phyloP scores from a whole-genome alignment of 352 stramenopile species.

The Phytophthora multivora region DNA sequence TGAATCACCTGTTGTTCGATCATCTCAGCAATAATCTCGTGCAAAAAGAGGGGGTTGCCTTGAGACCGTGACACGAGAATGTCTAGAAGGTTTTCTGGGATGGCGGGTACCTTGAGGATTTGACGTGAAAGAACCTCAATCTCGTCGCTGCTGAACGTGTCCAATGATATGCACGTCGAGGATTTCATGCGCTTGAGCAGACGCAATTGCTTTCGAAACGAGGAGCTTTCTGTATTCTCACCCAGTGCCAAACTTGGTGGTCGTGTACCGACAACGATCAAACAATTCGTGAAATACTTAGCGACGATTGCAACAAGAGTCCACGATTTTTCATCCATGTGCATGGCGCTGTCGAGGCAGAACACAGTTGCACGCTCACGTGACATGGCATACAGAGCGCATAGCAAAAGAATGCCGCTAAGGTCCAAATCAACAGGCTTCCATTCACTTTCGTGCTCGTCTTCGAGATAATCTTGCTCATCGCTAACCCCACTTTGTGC shows the following conservation, averaged over 20 bases:
- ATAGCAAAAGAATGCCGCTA: constrained; percentile 79
- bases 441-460: constrained; percentile 59
- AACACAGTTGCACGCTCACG: constrained; percentile 71
- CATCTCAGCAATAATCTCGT: constrained; percentile 89
- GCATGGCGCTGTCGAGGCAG: constrained; percentile 86
- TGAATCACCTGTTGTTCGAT: constrained; percentile 76
- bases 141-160: constrained; percentile 57
- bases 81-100: constrained; percentile 61
- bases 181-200: constrained; percentile 71
- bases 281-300: constrained; percentile 89
- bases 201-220: constrained; percentile 76
- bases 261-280: constrained; percentile 73
- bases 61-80: constrained; percentile 80
- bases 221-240: constrained; percentile 78
- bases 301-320: constrained; percentile 77
- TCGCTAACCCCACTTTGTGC: constrained; percentile 4
- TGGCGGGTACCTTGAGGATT: constrained; percentile 62
- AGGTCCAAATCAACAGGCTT: constrained; percentile 67
- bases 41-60: constrained; percentile 84
- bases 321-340: constrained; percentile 90
- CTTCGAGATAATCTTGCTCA: constrained; percentile 24
- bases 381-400: constrained; percentile 77
- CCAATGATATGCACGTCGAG: constrained; percentile 50
- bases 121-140: constrained; percentile 69
- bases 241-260: constrained; percentile 66